These are phyloP conservation scores for Puccinia horiana DNA, from an alignment of 1,284 basidiomycete species.

Conservation along the genomic window DNA sequence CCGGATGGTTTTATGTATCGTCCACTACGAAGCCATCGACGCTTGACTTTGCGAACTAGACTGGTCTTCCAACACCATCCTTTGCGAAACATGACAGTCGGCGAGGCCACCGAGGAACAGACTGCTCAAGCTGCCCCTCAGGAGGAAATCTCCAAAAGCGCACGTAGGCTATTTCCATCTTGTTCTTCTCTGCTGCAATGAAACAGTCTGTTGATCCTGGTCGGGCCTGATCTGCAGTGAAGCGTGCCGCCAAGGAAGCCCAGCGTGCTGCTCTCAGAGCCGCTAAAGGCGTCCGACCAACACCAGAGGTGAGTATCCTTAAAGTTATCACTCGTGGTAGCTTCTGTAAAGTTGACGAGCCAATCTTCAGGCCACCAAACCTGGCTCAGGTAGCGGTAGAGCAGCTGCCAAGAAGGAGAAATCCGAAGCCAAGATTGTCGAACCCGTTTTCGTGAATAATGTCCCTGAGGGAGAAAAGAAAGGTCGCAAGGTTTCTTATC, in stretches of 20 bases:
- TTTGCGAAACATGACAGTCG: neutral
- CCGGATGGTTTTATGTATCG: neutral
- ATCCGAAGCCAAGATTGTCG: neutral
- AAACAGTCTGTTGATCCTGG: neutral
- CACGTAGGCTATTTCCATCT: conserved; percentile 5
- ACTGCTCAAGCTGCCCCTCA: neutral
- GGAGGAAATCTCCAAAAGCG: conserved; percentile 44
- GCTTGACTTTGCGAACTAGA: neutral
- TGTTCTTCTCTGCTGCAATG: neutral
- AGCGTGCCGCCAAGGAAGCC: conserved; percentile 42
- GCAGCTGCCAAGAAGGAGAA: conserved; percentile 45
- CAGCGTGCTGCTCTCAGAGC: conserved; percentile 38
- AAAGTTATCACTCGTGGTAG: neutral
- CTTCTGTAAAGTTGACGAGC: neutral
- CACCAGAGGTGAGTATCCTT: neutral
- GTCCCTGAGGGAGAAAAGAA: conserved; percentile 43
- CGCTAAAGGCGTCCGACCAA: conserved; percentile 11
- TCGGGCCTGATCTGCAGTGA: neutral
- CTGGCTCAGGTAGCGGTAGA: conserved; percentile 6
- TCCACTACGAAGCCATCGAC: neutral
- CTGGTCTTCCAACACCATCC: neutral
- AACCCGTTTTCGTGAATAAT: conserved; percentile 32
- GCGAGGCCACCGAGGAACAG: neutral
- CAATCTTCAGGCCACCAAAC: conserved; percentile 1
- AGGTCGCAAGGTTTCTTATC: neutral